phyloP scores from a whole-genome alignment of 768 basidiomycete species.

The Lactarius psammicola region DNA sequence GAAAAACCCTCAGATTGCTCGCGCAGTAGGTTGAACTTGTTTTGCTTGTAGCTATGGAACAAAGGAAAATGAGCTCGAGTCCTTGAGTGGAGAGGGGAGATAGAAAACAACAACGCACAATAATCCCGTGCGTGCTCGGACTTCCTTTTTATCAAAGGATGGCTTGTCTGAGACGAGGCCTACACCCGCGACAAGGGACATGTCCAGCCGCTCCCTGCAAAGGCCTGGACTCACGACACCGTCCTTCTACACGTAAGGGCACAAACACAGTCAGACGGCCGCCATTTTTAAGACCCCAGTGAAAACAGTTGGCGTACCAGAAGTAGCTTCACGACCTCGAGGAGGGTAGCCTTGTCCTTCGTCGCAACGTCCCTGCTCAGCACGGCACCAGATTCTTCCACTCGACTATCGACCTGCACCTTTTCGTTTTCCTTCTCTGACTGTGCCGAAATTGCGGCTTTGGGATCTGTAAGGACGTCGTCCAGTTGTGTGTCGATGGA shows the following conservation, averaged over 20 bases:
- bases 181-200: constrained; percentile 56
- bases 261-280: neutral
- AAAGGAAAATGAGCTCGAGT: neutral
- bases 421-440: constrained; percentile 22
- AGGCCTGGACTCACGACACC: constrained; percentile 56
- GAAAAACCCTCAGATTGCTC: constrained; percentile 98
- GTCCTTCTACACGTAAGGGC: constrained; percentile 44
- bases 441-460: constrained; percentile 35
- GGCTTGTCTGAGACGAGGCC: constrained; percentile 69
- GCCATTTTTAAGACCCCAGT: constrained; percentile 46
- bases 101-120: constrained; percentile 54
- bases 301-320: constrained; percentile 11
- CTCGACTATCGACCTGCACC: constrained; percentile 10
- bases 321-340: constrained; percentile 44
- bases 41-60: constrained; percentile 83
- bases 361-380: constrained; percentile 55
- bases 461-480: constrained; percentile 58
- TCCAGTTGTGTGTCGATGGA: constrained; percentile 75
- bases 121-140: constrained; percentile 73
- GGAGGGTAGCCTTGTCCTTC: constrained; percentile 60
- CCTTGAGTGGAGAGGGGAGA: constrained; percentile 3
- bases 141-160: constrained; percentile 73
- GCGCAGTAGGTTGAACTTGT: constrained; percentile 95
- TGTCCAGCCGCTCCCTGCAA: constrained; percentile 75
- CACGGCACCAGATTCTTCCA: constrained; percentile 26